These are phyloP conservation scores for Aspergillus heteromorphus DNA, from an alignment of 495 filamentous ascomycete species.

Conservation along the genomic window DNA sequence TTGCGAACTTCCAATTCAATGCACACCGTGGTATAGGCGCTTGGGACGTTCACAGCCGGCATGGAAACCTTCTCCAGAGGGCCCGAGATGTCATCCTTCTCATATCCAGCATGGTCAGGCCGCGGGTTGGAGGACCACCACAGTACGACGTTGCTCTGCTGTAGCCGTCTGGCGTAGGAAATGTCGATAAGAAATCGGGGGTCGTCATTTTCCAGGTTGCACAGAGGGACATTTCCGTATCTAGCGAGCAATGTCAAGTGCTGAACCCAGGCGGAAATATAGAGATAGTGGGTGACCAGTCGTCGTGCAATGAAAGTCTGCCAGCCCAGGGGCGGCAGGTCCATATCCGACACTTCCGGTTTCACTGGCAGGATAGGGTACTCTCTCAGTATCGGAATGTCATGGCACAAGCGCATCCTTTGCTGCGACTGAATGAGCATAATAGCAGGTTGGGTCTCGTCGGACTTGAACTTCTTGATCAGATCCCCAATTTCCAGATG, in stretches of 20 bases:
- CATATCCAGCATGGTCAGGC: slow-evolving; percentile 94
- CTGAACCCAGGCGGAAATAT: slow-evolving; percentile 83
- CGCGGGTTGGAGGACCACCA: slow-evolving; percentile 89
- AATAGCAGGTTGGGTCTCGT: slow-evolving; percentile 73
- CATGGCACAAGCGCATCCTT: slow-evolving; percentile 70
- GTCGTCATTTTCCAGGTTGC: slow-evolving; percentile 92
- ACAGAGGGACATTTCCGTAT: slow-evolving; percentile 91
- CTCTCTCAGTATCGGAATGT: slow-evolving; percentile 77
- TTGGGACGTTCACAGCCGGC: slow-evolving; percentile 87
- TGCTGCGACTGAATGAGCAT: slow-evolving; percentile 90
- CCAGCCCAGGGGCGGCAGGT: slow-evolving; percentile 89
- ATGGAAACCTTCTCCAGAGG: slow-evolving; percentile 86
- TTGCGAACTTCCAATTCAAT: slow-evolving; percentile 94
- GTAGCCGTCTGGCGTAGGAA: slow-evolving; percentile 84
- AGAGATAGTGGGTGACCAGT: slow-evolving; percentile 82
- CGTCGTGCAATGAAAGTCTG: slow-evolving; percentile 83
- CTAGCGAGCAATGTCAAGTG: slow-evolving; percentile 81
- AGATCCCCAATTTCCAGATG: slow-evolving; percentile 78
- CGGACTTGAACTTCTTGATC: slow-evolving; percentile 80
- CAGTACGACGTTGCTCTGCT: slow-evolving; percentile 89
- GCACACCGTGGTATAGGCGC: slow-evolving; percentile 92
- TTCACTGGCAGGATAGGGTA: slow-evolving; percentile 77
- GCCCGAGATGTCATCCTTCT: slow-evolving; percentile 83
- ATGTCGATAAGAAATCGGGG: slow-evolving; percentile 92
- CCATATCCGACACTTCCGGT: slow-evolving; percentile 77